Evolutionary conservation across 805 yeast genomes (phyloP), one percentile per base, ranked within the genome.

Genomic region (Kregervanrija fluxuum): DNA sequence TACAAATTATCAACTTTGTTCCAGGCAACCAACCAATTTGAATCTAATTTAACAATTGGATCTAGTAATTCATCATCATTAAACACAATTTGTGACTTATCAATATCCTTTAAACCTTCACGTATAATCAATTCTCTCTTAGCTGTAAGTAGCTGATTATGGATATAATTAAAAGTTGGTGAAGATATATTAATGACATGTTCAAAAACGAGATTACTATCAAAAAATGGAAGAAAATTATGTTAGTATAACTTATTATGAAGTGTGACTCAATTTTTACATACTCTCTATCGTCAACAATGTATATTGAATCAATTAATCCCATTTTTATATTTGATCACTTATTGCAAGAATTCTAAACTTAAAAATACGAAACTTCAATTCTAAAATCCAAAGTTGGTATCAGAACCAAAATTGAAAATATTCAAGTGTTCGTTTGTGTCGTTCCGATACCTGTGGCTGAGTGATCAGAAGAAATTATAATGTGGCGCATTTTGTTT

Each of bases 11-110:
- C 61, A 14, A 37, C 61, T 53, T 31, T 47, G 30, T 30, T 50
- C 61, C 57, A 74, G 41, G 61, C 54, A n/a, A 61, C 48, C 10
- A 48, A 32, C 60, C 62, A 62, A 32, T 52, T 53, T 5, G 59
- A 48, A 38, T 64, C 69, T 1, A 64, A 13, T 32, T 55, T 50
- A 2, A 62, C 36, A 8, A 62, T 47, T 2, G 65, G 57, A 32
- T 60, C 62, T 9, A 60, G 38, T 5, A 38, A 30, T 13, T 44
- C 44, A 4, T 49, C 51, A 13, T 43, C 43, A 30, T 47, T 49
- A 33, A 49, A 54, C 12, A 43, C 43, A 3, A 13, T 22, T 1
- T 3, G 6, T 11, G n/a, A 9, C 3, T 41, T 37, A 28, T 44
- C 47, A 32, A 35, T 9, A 5, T 14, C 11, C 8, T n/a, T 14